Conservation (phyloP, 2,329 filamentous ascomycete species). For the Fusarium decemcellulare region DNA sequence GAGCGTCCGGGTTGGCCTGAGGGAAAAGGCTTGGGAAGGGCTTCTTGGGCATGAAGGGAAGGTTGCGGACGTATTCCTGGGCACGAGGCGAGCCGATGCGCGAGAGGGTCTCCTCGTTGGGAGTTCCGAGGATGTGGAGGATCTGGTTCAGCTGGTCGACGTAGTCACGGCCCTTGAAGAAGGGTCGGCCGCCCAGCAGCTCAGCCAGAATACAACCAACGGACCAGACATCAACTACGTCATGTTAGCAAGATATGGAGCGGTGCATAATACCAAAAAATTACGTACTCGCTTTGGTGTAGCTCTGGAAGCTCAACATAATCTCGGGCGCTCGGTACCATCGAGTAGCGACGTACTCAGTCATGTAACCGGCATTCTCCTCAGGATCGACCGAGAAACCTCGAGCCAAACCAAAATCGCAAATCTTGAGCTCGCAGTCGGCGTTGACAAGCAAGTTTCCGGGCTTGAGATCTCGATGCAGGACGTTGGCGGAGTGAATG, state of each 20-base stretch:
- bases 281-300: conserved; percentile 98
- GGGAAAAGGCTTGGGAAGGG: conserved; percentile 91
- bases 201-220: conserved; percentile 98
- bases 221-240: conserved; percentile 97
- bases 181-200: conserved; percentile 93
- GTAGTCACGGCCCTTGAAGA: conserved; percentile 99
- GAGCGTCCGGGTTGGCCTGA: conserved; percentile 93
- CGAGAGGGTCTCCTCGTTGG: conserved; percentile 92
- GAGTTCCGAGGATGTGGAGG: conserved; percentile 96
- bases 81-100: conserved; percentile 96
- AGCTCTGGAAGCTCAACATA: conserved; percentile 99
- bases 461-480: conserved; percentile 97
- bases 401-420: conserved; percentile 95
- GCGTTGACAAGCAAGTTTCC: conserved; percentile 98
- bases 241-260: conserved; percentile 23
- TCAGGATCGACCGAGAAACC: conserved; percentile 98
- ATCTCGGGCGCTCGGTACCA: conserved; percentile 98
- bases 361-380: conserved; percentile 99
- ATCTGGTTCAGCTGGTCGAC: conserved; percentile 99
- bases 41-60: conserved; percentile 95
- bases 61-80: conserved; percentile 98
- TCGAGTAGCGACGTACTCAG: conserved; percentile 97
- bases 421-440: conserved; percentile 99
- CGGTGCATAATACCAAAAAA: neutral
- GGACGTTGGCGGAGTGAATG: conserved; percentile 97